A percentile compares a stretch with the other conserved stretches of the same genome.
Evolutionary conservation across 2,329 filamentous ascomycete species (phyloP).

Genomic region (Graphilbum sp.): DNA sequence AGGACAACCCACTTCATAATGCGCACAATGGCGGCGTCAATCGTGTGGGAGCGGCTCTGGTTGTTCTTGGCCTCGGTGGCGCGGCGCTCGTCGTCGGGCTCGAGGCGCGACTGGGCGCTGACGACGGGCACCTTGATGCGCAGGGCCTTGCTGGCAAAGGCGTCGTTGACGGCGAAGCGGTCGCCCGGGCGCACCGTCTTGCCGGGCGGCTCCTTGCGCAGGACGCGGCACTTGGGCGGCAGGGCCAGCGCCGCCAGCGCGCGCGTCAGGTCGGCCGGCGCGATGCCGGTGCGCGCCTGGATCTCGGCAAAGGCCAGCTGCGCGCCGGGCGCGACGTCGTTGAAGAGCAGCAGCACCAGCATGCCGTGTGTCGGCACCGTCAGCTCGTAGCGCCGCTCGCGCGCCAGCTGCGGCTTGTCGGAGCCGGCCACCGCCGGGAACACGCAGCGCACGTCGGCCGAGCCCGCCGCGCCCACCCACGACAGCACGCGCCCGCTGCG

Average conservation of each 20-base stretch:
- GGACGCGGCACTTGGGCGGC: conserved; percentile 64
- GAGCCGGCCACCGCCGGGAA: conserved; percentile 61
- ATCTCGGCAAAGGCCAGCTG: conserved; percentile 56
- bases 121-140: conserved; percentile 85
- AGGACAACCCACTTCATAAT: conserved; percentile 61
- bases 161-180: conserved; percentile 64
- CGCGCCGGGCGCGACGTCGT: conserved; percentile 44
- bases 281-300: conserved; percentile 65
- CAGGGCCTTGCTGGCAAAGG: conserved; percentile 67
- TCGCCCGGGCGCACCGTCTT: conserved; percentile 66
- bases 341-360: conserved; percentile 81
- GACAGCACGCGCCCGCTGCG: conserved; percentile 79
- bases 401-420: conserved; percentile 40
- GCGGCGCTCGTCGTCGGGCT: conserved; percentile 52
- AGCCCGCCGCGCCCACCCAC: conserved; percentile 59
- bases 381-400: conserved; percentile 67
- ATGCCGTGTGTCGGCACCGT: conserved; percentile 89
- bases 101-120: conserved; percentile 66
- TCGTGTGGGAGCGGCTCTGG: conserved; percentile 50
- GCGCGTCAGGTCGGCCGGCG: conserved; percentile 53
- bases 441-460: conserved; percentile 68
- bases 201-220: conserved; percentile 64
- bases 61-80: conserved; percentile 63
- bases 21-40: conserved; percentile 62
- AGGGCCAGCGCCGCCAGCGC: conserved; percentile 71